Percentiles rank a stretch among this genome's conserved stretches.
These are phyloP conservation scores for Psilocybe azurescens DNA, from an alignment of 768 basidiomycete genomes.

Conservation along the genomic window DNA sequence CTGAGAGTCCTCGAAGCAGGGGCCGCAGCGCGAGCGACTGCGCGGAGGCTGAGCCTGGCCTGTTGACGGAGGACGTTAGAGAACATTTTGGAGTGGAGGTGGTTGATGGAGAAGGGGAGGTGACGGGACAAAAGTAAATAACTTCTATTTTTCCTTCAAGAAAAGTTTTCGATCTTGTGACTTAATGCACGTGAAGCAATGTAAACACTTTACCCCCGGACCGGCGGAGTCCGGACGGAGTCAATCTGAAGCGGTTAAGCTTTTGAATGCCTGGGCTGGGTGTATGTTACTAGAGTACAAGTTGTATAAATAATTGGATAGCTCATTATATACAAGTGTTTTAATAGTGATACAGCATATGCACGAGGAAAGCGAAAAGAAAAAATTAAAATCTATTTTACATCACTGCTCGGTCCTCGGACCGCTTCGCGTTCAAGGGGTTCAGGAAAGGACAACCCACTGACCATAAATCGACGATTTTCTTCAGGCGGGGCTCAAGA, in stretches of 20 bases:
- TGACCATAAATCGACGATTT: constrained; percentile 23
- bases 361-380: no score
- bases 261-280: no score
- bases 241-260: no score
- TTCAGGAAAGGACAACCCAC: constrained; percentile 24
- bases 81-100: constrained; percentile 35
- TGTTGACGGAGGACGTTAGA: constrained; percentile 41
- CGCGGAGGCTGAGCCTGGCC: constrained; percentile 34
- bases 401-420: neutral
- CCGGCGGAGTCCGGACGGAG: no score
- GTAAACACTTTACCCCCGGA: no score
- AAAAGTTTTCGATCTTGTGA: neutral
- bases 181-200: neutral
- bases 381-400: no score
- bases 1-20: constrained; percentile 17
- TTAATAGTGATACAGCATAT: no score
- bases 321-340: no score
- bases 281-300: no score
- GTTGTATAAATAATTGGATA: no score
- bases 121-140: neutral
- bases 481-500: constrained; percentile 23
- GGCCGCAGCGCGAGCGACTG: constrained; percentile 25
- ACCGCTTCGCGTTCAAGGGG: constrained; percentile 1
- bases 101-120: constrained; percentile 3
- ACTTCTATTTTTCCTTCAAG: neutral